A percentile compares a stretch with the other conserved stretches of the same genome.
phyloP scores from a whole-genome alignment of 2,329 filamentous ascomycete genomes.

The Hypoxylon sp. region DNA sequence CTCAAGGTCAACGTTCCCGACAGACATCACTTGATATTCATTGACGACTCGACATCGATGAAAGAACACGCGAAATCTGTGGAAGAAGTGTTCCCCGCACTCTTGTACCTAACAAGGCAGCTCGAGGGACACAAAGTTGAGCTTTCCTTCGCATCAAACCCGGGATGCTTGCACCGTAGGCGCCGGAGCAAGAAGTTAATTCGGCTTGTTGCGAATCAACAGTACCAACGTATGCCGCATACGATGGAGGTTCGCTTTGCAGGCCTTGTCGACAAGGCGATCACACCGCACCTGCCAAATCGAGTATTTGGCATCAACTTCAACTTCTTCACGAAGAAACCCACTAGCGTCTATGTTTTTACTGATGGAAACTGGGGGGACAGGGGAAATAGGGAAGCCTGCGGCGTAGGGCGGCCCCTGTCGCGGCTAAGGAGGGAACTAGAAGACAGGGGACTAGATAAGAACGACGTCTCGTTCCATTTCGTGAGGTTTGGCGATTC shows the following conservation, averaged over 20 bases:
- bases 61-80: slow-evolving; percentile 26
- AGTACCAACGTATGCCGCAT: slow-evolving; percentile 17
- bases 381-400: slow-evolving; percentile 9
- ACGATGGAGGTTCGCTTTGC: slow-evolving; percentile 37
- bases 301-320: slow-evolving; percentile 33
- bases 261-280: slow-evolving; percentile 28
- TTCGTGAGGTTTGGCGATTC: slow-evolving; percentile 34
- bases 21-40: slow-evolving; percentile 46
- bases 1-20: slow-evolving; percentile 35
- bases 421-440: slow-evolving; percentile 23
- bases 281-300: slow-evolving; percentile 31
- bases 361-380: slow-evolving; percentile 42
- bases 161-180: slow-evolving; percentile 5
- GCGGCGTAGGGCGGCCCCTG: slow-evolving; percentile 34
- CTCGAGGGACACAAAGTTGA: slow-evolving; percentile 37
- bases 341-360: slow-evolving; percentile 40
- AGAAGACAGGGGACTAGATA: slow-evolving; percentile 18
- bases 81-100: slow-evolving; percentile 23
- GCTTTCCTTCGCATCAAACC: slow-evolving; percentile 35
- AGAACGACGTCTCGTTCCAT: slow-evolving; percentile 34
- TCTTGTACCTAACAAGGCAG: slow-evolving; percentile 28
- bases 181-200: slow-evolving; percentile 20
- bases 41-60: slow-evolving; percentile 46
- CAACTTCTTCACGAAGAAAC: slow-evolving; percentile 19
- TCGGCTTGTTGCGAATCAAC: slow-evolving; percentile 13